phyloP scores from a whole-genome alignment of 2,329 filamentous ascomycete species.

The Colletotrichum trifolii region DNA sequence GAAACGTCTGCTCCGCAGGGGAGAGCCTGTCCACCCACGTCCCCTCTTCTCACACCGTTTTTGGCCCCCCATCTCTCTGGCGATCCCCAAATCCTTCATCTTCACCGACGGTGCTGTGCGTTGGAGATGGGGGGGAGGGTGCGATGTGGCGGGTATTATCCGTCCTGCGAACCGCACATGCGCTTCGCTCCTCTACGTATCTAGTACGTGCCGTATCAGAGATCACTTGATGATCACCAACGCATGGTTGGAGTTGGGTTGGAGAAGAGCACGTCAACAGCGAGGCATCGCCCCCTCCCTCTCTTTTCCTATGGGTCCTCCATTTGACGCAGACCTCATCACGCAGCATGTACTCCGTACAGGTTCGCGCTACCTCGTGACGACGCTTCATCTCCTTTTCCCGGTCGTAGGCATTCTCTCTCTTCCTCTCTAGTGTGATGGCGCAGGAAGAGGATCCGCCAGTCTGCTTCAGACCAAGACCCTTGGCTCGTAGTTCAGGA shows the following conservation, averaged over 20 bases:
- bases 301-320: background rate
- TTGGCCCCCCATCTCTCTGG: slow-evolving; percentile 29
- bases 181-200: background rate
- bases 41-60: slow-evolving; percentile 10
- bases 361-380: too few species aligned
- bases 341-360: background rate
- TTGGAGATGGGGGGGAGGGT: background rate
- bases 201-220: slow-evolving; percentile 31
- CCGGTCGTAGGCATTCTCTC: too few species aligned
- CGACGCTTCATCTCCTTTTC: too few species aligned
- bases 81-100: slow-evolving; percentile 24
- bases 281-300: background rate
- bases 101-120: background rate
- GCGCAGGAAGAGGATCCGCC: background rate
- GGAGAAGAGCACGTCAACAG: slow-evolving; percentile 30
- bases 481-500: background rate
- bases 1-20: slow-evolving; percentile 14
- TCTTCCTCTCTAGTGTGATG: slow-evolving; percentile 4
- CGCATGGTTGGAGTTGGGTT: slow-evolving; percentile 17
- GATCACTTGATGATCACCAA: slow-evolving; percentile 36
- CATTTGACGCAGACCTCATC: slow-evolving; percentile 9
- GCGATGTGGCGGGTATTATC: background rate
- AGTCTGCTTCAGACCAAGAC: slow-evolving; percentile 30
- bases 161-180: slow-evolving; percentile 24
- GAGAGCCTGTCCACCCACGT: background rate